Base-by-base conservation (phyloP, 2,329 filamentous ascomycete species). In the Ophiocordyceps unilateralis region DNA sequence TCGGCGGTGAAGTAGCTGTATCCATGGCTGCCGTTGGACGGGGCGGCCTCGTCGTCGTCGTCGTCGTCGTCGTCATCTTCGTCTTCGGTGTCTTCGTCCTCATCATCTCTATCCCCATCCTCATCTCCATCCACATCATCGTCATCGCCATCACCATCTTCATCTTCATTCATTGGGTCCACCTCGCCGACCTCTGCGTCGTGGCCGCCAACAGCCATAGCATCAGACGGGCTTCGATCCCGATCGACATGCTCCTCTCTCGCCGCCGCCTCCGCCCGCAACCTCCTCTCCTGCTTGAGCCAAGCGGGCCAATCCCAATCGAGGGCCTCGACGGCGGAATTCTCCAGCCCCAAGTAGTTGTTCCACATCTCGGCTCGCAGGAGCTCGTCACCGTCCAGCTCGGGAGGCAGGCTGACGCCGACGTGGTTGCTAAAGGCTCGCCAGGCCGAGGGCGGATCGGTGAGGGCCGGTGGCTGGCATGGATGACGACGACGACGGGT, bases 381-480 rank as follows among this genome's bases (percentile, higher is more conserved):
- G 4, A 40, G 41, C 38, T 55, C 49, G 22, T 60, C 53, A 11
- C 52, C 51, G 21, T 42, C 38, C 8, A 56, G 17, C 1, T 54
- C 49, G 1, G 48, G 44, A 0, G 47, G 40, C 28, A 55, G 46
- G 7, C 54, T 51, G 23, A 51, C 37, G 11, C 59, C 42, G 1
- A 51, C 48, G 11, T 48, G 40, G 28, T 52, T 50, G 45, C 55
- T 48, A 34, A 58, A 61, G 39, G 46, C 43, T 8, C 21, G 26
- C 59, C 58, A 61, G 39, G 42, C 52, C 2, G 40, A 20, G 0
- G 28, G 24, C 11, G 24, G 21, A 43, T 59, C 53, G 23, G 51
- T 17, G 1, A 46, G 37, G 2, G 19, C 44, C 8, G 52, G 54
- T 3, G 49, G 32, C 32, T 10, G n/a, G 28, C 28, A 17, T 36